Evolutionary conservation across 1,284 basidiomycete species (phyloP).

Genomic region (Leccinum huronense): DNA sequence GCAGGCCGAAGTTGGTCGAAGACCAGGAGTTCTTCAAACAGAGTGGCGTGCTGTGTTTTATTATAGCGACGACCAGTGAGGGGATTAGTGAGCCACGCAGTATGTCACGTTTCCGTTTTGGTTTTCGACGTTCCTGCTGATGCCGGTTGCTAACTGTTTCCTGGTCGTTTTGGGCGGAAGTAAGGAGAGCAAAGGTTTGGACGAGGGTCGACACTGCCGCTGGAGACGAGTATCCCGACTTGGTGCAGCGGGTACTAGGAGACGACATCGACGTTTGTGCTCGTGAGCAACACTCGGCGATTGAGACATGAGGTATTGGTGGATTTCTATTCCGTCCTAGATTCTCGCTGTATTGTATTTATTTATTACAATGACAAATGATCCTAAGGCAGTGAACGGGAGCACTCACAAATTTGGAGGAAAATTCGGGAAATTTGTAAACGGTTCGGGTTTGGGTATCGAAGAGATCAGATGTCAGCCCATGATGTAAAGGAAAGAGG

Average conservation of each 20-base stretch:
- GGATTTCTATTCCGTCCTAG: background rate
- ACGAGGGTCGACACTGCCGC: background rate
- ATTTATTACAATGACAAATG: background rate
- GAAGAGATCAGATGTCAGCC: conserved; percentile 4
- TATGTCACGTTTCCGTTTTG: background rate
- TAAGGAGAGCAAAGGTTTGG: conserved; percentile 9
- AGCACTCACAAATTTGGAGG: conserved; percentile 6
- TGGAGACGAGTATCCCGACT: background rate
- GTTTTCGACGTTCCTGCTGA: background rate
- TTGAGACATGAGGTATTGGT: background rate
- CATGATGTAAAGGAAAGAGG: conserved; percentile 3
- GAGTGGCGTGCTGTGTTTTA: background rate
- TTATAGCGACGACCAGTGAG: background rate
- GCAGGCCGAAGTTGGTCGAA: too few relatives aligned
- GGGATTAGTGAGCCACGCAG: background rate
- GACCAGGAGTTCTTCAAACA: background rate
- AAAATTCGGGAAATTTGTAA: conserved; percentile 6
- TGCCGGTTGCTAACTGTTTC: background rate
- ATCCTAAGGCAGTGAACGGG: too few relatives aligned
- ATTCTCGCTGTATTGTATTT: background rate
- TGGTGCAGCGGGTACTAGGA: background rate
- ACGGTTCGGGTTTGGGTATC: conserved; percentile 14
- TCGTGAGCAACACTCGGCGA: conserved; percentile 10
- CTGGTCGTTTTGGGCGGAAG: background rate
- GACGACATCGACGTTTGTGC: conserved; percentile 10